Evolutionary conservation across 2,329 filamentous ascomycete species (phyloP).

Genomic region (Beauveria sp.): DNA sequence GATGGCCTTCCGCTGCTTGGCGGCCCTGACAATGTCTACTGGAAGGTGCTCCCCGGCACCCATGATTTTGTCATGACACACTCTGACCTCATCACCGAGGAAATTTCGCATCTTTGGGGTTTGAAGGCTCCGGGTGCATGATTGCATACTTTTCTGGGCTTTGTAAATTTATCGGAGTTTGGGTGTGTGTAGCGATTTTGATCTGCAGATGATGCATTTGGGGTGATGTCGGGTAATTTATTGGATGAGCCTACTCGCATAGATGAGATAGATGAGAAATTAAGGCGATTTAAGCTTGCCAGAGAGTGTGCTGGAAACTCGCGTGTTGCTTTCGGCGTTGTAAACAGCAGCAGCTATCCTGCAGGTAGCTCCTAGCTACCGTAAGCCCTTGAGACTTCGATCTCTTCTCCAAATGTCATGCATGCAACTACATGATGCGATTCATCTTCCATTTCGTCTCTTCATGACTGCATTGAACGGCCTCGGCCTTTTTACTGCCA

Average conservation of each 20-base stretch:
- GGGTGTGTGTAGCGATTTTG: not conserved
- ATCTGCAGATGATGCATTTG: not conserved
- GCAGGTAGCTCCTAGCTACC: no score
- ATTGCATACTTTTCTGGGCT: not conserved
- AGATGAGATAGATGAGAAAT: not conserved
- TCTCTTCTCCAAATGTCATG: no score
- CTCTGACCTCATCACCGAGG: slow-evolving; percentile 32
- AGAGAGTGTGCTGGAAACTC: no score
- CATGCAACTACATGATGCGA: no score
- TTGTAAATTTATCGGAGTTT: not conserved
- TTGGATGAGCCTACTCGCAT: not conserved
- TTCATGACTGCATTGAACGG: not conserved
- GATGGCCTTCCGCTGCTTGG: slow-evolving; percentile 45
- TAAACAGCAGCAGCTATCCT: no score
- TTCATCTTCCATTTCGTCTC: not conserved
- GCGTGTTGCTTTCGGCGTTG: no score
- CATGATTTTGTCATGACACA: slow-evolving; percentile 60
- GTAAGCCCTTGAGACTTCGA: no score
- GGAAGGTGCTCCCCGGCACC: slow-evolving; percentile 43
- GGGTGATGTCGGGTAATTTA: not conserved
- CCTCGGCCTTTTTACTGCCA: no score
- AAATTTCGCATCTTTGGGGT: slow-evolving; percentile 42
- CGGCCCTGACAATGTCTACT: slow-evolving; percentile 40
- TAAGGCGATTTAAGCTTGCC: no score
- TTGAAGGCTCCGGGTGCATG: not conserved